These are phyloP conservation scores for Metschnikowia amazonensis DNA, from an alignment of 805 yeast species.

Conservation along the genomic window DNA sequence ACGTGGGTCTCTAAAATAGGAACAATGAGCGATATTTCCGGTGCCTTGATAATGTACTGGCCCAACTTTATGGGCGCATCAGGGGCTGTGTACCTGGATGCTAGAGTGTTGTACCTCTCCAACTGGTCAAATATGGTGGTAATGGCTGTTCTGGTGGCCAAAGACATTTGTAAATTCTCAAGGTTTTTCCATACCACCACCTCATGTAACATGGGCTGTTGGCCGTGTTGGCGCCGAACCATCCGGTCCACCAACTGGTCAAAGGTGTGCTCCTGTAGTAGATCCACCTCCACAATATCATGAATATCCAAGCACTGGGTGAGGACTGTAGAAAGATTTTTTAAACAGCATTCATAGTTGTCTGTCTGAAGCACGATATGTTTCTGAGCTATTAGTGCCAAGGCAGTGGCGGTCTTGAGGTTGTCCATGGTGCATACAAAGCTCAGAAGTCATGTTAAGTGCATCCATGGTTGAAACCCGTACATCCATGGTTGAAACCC, in stretches of 20 bases:
- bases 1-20: conserved; percentile 11
- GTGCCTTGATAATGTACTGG: conserved; percentile 7
- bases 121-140: conserved; percentile 13
- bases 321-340: conserved; percentile 1
- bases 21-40: conserved; percentile 10
- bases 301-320: conserved; percentile 2
- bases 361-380: conserved; percentile 12
- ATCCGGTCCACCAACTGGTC: conserved; percentile 8
- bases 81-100: conserved; percentile 4
- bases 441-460: no score
- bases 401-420: conserved; percentile 14
- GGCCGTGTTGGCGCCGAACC: conserved; percentile 10
- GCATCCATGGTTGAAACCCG: no score
- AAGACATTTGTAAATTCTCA: conserved; percentile 8
- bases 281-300: conserved; percentile 15
- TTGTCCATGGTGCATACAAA: conserved; percentile 18
- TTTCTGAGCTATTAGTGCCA: conserved; percentile 13
- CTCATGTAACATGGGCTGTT: conserved; percentile 9
- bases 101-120: conserved; percentile 13
- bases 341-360: conserved; percentile 8
- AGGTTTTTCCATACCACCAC: conserved; percentile 18
- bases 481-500: no score
- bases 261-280: conserved; percentile 9
- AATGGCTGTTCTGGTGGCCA: conserved; percentile 7
- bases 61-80: conserved; percentile 13